Evolutionary conservation across 371 early-diverging fungal species (phyloP).

Genomic region (Apophysomyces sp.): DNA sequence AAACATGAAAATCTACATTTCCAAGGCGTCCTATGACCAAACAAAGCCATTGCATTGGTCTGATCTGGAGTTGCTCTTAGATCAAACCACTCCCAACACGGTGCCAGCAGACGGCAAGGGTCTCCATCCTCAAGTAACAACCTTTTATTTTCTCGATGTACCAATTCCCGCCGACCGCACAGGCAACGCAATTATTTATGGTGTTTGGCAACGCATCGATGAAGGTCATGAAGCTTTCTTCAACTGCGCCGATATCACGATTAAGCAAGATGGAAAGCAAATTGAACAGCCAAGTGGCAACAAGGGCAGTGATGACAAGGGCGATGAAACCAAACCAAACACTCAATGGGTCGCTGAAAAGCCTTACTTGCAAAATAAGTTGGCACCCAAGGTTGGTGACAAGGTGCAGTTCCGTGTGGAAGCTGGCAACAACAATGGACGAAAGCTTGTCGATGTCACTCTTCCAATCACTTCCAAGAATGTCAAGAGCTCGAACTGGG

Average conservation of each 20-base stretch:
- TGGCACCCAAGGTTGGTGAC: background rate
- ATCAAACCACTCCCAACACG: background rate
- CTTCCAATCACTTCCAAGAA: background rate
- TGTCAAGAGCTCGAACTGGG: background rate
- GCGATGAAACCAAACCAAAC: background rate
- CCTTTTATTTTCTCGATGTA: background rate
- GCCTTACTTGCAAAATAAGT: background rate
- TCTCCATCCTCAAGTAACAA: background rate
- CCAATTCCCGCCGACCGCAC: background rate
- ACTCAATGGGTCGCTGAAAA: background rate
- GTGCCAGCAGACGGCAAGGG: background rate
- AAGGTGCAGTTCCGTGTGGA: background rate
- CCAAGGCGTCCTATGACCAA: background rate
- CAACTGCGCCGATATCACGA: slow-evolving; percentile 1
- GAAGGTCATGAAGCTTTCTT: background rate
- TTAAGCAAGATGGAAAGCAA: background rate
- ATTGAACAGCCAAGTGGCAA: background rate
- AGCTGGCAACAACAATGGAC: background rate
- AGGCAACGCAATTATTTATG: background rate
- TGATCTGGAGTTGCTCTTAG: background rate
- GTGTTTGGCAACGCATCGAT: background rate
- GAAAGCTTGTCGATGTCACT: background rate
- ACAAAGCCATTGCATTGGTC: background rate
- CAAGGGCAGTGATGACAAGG: background rate
- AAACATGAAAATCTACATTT: background rate